Conservation (phyloP, 768 basidiomycete genomes). For the Dentipellis sp. region DNA sequence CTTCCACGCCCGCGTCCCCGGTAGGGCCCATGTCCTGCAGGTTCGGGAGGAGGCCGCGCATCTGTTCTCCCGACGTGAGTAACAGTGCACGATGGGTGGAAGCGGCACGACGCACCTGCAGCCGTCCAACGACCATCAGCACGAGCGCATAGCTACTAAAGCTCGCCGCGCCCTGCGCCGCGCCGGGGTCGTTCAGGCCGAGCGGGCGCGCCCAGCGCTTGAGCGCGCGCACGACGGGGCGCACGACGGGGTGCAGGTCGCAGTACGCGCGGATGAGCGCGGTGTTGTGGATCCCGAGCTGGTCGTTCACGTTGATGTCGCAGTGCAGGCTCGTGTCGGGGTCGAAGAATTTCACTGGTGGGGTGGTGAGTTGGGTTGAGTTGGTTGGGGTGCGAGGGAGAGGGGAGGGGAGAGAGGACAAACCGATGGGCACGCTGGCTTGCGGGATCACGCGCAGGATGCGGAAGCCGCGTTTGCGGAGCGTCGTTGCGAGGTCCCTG, state of each 20-base stretch:
- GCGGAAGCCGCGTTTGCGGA: slow-evolving; percentile 25
- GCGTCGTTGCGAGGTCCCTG: slow-evolving; percentile 23
- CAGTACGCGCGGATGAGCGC: slow-evolving; percentile 43
- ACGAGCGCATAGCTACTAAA: slow-evolving; percentile 57
- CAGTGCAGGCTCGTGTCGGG: slow-evolving; percentile 29
- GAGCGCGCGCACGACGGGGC: slow-evolving; percentile 35
- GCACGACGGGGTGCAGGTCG: slow-evolving; percentile 32
- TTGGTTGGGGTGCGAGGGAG: neutral
- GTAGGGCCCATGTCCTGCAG: slow-evolving; percentile 29
- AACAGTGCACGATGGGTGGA: neutral
- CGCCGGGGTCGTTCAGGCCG: slow-evolving; percentile 37
- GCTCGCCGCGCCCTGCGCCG: slow-evolving; percentile 17
- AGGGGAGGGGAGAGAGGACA: slow-evolving; percentile 3
- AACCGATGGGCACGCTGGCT: slow-evolving; percentile 30
- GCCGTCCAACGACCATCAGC: slow-evolving; percentile 50
- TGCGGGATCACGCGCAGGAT: slow-evolving; percentile 16
- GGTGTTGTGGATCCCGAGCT: slow-evolving; percentile 45
- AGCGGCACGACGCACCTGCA: slow-evolving; percentile 38
- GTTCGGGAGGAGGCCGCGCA: slow-evolving; percentile 37
- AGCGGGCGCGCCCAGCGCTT: slow-evolving; percentile 54
- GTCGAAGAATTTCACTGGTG: slow-evolving; percentile 49
- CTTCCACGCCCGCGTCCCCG: slow-evolving; percentile 13
- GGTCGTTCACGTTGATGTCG: slow-evolving; percentile 58
- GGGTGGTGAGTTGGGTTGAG: too few relatives aligned
- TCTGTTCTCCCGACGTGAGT: too few relatives aligned